Evolutionary conservation across 768 basidiomycete genomes (phyloP), one percentile per base, ranked within the genome.

Genomic region (Russula vinacea): DNA sequence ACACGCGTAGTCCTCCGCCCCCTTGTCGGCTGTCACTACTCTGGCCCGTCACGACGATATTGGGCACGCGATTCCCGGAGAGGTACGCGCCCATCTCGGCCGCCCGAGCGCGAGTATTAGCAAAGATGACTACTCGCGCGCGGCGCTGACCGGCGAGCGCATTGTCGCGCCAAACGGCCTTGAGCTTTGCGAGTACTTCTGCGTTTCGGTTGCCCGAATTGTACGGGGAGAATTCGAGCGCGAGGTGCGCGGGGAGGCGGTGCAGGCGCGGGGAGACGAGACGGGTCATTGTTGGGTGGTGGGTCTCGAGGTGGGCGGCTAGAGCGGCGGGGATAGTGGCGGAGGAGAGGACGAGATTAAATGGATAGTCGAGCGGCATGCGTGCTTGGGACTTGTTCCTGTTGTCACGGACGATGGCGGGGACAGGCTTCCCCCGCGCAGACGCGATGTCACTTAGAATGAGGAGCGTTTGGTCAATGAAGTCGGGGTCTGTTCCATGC

Each of bases 291-390:
- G 73, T 58, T 0, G 90, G 89, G 68, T 91, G 89, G 62, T 83
- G 74, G 0, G 73, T 74, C 65, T 83, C 80, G 33, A 92, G 80
- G 73, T 90, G 88, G 24, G 79, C 72, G 32, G 84, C 81, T 54
- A 92, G 85, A 2, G 89, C 82, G 39, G 84, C 81, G 8, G 94
- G 94, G 65, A 97, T 89, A 3, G 94, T 96, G 0, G 94, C 94
- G 51, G 89, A 89, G 17, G 89, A 87, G 32, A 97, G 80, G 59
- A 96, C 69, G 49, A 96, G 76, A 73, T 92, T 83, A 81, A 92
- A 92, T 5, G 92, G 91, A 73, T 89, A 87, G 42, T 81, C 73
- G 54, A 79, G 72, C 32, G 79, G 76, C 10, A 62, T 66, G 3
- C 33, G 42, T 8, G 19, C 51, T 62, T 56, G 35, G 40, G 29